Evolutionary conservation across 1,284 basidiomycete genomes (phyloP), one percentile per base, ranked within the genome.

Genomic region (Sphaerobolus stellatus): DNA sequence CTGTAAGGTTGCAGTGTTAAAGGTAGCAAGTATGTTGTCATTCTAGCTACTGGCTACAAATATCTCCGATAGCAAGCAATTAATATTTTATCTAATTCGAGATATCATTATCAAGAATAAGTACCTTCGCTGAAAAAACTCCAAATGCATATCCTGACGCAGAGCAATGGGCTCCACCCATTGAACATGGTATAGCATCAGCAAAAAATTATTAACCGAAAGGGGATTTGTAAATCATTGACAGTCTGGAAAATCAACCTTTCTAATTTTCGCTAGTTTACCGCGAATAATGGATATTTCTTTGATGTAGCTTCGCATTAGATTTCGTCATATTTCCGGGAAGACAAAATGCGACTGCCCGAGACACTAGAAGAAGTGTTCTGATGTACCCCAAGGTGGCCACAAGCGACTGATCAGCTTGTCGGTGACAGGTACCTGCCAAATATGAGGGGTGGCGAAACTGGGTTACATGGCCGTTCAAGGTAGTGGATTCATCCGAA

Each of bases 311-410:
- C 64, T 1, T 73, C 83, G 0, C 83, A 86, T 61, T 85, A 80
- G 81, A 81, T 84, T 43, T 82, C 83, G 0, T 77, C 82, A 0
- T 84, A 84, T 63, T 84, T 85, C 63, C 74, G 79, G 5, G 64
- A 60, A 0, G 82, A 85, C 58, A 57, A 63, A 41, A 72, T 84
- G 68, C 68, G 65, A 1, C 63, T 84, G 1, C 82, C 82, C 0
- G 60, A 64, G 1, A 73, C 76, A 0, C 60, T 67, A 0, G 76
- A 78, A 38, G 74, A 73, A n/a, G 82, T 81, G 0, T 60, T 74
- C 29, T 63, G 56, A 1, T 62, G 65, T 31, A 69, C 78, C 0
- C 75, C 78, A 36, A 63, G 69, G 4, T 84, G 81, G 80, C 79
- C 83, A 1, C 84, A 85, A 59, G 64, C 72, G 13, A 68, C 72